Percentiles rank a stretch among this genome's conserved stretches.
phyloP scores from a whole-genome alignment of 768 basidiomycete genomes.

The Tylopilus felleus region DNA sequence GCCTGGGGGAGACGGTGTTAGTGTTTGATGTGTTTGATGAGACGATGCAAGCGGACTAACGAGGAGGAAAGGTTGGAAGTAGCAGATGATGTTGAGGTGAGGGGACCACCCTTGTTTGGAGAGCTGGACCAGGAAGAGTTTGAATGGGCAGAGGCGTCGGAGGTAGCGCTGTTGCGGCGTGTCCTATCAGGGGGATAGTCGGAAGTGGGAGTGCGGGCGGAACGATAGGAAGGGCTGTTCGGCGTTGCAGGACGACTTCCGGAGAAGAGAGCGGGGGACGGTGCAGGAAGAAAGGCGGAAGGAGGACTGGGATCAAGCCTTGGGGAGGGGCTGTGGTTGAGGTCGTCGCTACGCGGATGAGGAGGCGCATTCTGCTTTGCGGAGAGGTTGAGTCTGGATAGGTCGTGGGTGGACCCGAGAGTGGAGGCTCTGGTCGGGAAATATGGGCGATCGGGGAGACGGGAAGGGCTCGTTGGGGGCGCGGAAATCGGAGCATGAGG shows the following conservation, averaged over 20 bases:
- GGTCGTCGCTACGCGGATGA: conserved; percentile 66
- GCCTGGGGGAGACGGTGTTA: conserved; percentile 35
- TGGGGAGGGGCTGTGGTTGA: conserved; percentile 46
- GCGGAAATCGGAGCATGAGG: conserved; percentile 32
- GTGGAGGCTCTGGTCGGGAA: conserved; percentile 67
- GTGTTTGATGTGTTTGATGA: conserved; percentile 9
- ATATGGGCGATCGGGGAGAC: conserved; percentile 49
- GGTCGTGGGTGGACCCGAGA: conserved; percentile 49
- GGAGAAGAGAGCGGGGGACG: conserved; percentile 45
- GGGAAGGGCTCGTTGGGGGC: conserved; percentile 35
- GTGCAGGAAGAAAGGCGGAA: conserved; percentile 37
- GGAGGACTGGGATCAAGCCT: conserved; percentile 14
- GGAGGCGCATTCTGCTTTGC: conserved; percentile 33
- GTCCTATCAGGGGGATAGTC: conserved; percentile 49
- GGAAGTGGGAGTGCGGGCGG: conserved; percentile 50
- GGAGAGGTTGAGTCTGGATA: conserved; percentile 46
- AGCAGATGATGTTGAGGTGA: conserved; percentile 50
- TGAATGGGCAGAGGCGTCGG: conserved; percentile 54
- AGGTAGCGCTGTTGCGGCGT: conserved; percentile 45
- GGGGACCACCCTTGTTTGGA: conserved; percentile 40
- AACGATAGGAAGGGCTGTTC: conserved; percentile 41
- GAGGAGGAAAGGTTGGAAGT: conserved; percentile 56
- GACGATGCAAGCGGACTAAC: conserved; percentile 40
- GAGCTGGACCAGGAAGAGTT: conserved; percentile 46
- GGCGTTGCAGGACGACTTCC: conserved; percentile 62